Percentiles rank a stretch among this genome's conserved stretches.
Evolutionary conservation across 495 filamentous ascomycete genomes (phyloP).

Genomic region (Penicillium pulvis): DNA sequence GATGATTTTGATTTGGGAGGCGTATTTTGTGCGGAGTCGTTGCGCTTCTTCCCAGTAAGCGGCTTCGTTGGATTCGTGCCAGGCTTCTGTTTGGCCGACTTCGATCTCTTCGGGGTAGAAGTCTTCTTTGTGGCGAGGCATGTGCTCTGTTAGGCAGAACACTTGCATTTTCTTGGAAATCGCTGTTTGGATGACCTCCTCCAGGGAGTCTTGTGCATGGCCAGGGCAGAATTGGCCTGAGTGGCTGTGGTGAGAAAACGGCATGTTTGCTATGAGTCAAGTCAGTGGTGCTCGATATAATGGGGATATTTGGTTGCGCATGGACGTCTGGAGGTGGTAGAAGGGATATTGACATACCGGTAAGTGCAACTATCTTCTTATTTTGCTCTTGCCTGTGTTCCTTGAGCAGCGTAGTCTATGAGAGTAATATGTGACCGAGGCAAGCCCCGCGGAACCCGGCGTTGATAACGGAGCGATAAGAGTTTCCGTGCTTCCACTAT

Average conservation of each 20-base stretch:
- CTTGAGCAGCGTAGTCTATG: neutral
- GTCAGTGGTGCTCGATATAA: neutral
- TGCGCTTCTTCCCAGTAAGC: conserved; percentile 71
- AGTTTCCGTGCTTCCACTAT: conserved; percentile 10
- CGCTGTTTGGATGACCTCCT: conserved; percentile 79
- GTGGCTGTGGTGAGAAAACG: conserved; percentile 98
- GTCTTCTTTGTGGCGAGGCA: conserved; percentile 77
- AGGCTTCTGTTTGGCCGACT: conserved; percentile 37
- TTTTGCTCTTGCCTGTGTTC: neutral
- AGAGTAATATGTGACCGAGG: neutral
- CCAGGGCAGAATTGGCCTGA: conserved; percentile 94
- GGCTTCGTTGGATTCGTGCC: conserved; percentile 59
- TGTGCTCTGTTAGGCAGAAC: conserved; percentile 95
- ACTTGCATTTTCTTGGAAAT: conserved; percentile 75
- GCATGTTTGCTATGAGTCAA: conserved; percentile 58
- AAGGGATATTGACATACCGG: neutral
- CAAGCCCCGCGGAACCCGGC: neutral
- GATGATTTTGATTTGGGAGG: conserved; percentile 70
- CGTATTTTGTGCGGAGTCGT: conserved; percentile 71
- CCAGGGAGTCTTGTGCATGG: conserved; percentile 82
- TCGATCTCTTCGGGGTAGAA: conserved; percentile 75
- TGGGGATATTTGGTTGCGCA: neutral
- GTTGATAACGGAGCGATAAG: conserved; percentile 23
- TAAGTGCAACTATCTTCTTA: neutral
- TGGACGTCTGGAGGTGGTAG: neutral